A percentile compares a stretch with the other conserved stretches of the same genome.
These are phyloP conservation scores for Rhynchosporium agropyri DNA, from an alignment of 2,329 filamentous ascomycete species.

Conservation along the genomic window DNA sequence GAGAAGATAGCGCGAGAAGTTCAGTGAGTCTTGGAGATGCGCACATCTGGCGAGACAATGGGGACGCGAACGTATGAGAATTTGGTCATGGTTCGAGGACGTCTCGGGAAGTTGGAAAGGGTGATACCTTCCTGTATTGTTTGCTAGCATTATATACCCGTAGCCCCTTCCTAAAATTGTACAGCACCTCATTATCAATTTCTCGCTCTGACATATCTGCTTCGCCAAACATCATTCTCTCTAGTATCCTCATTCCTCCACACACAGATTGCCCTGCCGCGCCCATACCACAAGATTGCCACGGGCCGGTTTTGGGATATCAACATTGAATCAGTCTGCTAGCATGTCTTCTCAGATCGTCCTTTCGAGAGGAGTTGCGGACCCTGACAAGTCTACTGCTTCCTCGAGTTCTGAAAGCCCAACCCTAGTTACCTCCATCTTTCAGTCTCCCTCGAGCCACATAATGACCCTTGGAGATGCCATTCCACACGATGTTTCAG, in stretches of 20 bases:
- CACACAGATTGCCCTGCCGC: not conserved
- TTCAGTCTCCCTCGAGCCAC: slow-evolving; percentile 36
- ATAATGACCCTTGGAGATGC: slow-evolving; percentile 38
- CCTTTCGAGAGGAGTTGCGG: slow-evolving; percentile 49
- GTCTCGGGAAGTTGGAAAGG: slow-evolving; percentile 18
- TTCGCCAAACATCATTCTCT: not conserved
- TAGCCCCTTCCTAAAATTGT: slow-evolving; percentile 25
- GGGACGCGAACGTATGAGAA: slow-evolving; percentile 41
- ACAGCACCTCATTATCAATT: not conserved
- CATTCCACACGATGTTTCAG: slow-evolving; percentile 16
- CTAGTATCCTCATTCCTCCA: not conserved
- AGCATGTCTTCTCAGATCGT: slow-evolving; percentile 52
- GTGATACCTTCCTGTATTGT: slow-evolving; percentile 28
- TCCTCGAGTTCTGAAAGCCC: slow-evolving; percentile 13
- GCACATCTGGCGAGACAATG: slow-evolving; percentile 52
- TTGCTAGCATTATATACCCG: slow-evolving; percentile 26
- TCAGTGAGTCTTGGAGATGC: slow-evolving; percentile 54
- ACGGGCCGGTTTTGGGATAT: not conserved
- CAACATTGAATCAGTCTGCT: not conserved
- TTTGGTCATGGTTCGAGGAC: slow-evolving; percentile 16
- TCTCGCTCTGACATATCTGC: not conserved
- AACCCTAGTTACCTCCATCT: slow-evolving; percentile 35
- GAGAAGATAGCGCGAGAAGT: slow-evolving; percentile 47
- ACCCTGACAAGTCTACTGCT: slow-evolving; percentile 37
- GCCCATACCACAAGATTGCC: not conserved